Evolutionary conservation across 2,329 filamentous ascomycete species (phyloP).

Genomic region (Tolypocladium tropicale): DNA sequence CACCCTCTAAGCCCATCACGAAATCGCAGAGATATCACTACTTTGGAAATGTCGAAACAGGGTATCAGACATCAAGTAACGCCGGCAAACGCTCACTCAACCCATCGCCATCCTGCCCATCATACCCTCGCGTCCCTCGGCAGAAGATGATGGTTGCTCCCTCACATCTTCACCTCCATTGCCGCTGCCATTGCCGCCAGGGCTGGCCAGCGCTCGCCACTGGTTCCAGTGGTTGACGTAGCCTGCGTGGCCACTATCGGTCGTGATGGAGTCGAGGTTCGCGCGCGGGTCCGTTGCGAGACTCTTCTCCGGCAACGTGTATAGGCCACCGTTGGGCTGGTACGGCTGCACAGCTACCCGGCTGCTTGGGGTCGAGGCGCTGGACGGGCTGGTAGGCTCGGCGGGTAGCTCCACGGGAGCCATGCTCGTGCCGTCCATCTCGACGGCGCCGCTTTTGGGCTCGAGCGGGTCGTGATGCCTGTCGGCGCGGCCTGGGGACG

Average conservation of each 20-base stretch:
- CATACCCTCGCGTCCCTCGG: background rate
- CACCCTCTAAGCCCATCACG: background rate
- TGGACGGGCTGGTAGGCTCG: slow-evolving; percentile 6
- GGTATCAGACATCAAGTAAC: background rate
- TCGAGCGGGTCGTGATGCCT: slow-evolving; percentile 14
- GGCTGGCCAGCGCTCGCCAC: slow-evolving; percentile 7
- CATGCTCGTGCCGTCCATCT: slow-evolving; percentile 25
- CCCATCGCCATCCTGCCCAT: background rate
- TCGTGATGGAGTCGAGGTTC: slow-evolving; percentile 21
- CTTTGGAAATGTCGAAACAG: background rate
- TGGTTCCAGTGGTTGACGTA: slow-evolving; percentile 29
- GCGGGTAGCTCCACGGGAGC: slow-evolving; percentile 23
- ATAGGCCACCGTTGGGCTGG: background rate
- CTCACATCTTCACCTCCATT: background rate
- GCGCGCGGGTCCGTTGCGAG: slow-evolving; percentile 19
- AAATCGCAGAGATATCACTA: background rate
- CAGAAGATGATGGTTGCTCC: background rate
- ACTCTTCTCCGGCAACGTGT: slow-evolving; percentile 6
- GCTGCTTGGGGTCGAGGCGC: background rate
- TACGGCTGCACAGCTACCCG: background rate
- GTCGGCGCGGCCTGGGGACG: slow-evolving; percentile 21
- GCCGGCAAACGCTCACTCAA: background rate
- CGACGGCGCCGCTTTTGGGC: slow-evolving; percentile 19
- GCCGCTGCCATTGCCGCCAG: background rate
- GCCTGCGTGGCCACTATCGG: slow-evolving; percentile 15